Base-by-base conservation (phyloP, 1,284 basidiomycete species). In the Pseudozyma sp. region DNA sequence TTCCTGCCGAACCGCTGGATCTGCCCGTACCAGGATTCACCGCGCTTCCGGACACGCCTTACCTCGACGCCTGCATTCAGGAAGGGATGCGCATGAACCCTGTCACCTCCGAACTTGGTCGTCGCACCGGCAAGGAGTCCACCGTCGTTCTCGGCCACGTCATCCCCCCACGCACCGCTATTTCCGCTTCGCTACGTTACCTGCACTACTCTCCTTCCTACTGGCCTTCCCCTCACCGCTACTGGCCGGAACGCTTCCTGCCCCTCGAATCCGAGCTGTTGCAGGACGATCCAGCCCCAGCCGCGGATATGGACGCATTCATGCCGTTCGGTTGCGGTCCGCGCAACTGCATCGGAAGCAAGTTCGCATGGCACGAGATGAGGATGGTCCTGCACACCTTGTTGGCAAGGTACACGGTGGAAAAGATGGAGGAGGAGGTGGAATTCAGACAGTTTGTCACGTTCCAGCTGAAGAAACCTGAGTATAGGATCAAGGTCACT, bases 321-420 rank as follows among this genome's bases (percentile, higher is more conserved):
- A 57, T 57, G 55, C 55, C 55, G 9, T 57, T 57, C 24, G 55
- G 55, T 13, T 47, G 43, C 17, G 55, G 55, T 8, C 55, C 55
- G 5, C 24, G 55, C 1, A 57, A 57, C 55, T 57, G 55, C 30
- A 57, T 57, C 30, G 55, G 55, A 4, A 33, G 35, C 17, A 57
- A 57, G 47, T 57, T 57, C 29, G 55, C 55, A 16, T 57, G 55
- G 55, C 46, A 50, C 47, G 55, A 57, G 46, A 57, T 57, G 55
- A n/a, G 44, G 29, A 49, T 57, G 39, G 55, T 57, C 2, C 46
- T 57, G n/a, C 35, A 57, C 47, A 57, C 55, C 7, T 33, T 57
- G 16, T 34, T 57, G 29, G 37, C 44, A 17, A 11, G 55, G 7
- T 57, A 57, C 46, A 19, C 37, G 13, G 29, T 57, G 11, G 5